Evolutionary conservation across 2,329 filamentous ascomycete genomes (phyloP), one percentile per base, ranked within the genome.

Genomic region (Helotiales sp.): DNA sequence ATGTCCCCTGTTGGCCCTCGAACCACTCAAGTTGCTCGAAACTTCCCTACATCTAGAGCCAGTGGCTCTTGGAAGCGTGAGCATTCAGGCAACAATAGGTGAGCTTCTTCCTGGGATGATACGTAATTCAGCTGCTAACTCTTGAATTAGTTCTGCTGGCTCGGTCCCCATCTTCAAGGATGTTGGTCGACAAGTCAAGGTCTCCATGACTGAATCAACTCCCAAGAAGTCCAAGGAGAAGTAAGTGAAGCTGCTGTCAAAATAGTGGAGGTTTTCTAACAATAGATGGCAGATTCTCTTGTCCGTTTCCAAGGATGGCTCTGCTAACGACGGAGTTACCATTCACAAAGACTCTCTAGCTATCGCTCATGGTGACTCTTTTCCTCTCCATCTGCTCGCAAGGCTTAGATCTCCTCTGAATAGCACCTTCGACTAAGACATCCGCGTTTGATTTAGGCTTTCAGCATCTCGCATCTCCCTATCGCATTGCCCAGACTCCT

Each of bases 1-100:
- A 49, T 32, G 22, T 75, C 75, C 52, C 72, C 76, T 22, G 65
- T 75, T 11, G 68, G 73, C 65, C 75, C 76, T 61, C 75, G 77
- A 28, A 69, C 75, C 37, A 69, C 72, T 45, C 74, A 76, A 66
- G 74, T 77, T 61, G 69, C 71, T 61, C 73, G 73, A 32, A 76
- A 78, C 45, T 69, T 78, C 54, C 73, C 75, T n/a, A n/a, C n/a
- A 30, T 71, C 76, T 62, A 69, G 73, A 47, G 66, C 68, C 34
- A 74, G 70, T 49, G 74, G 75, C 60, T 71, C 75, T n/a, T 78
- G 77, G 77, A 78, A 78, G 73, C 73, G 74, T 68, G 8, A 2
- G 26, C 20, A 17, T 15, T 47, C 13, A n/a, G n/a, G n/a, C n/a
- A n/a, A n/a, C n/a, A n/a, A n/a, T n/a, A n/a, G n/a, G n/a, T n/a